Conservation (phyloP, 345 rosid genomes). For the rapeseed (Brassica napus) region DNA sequence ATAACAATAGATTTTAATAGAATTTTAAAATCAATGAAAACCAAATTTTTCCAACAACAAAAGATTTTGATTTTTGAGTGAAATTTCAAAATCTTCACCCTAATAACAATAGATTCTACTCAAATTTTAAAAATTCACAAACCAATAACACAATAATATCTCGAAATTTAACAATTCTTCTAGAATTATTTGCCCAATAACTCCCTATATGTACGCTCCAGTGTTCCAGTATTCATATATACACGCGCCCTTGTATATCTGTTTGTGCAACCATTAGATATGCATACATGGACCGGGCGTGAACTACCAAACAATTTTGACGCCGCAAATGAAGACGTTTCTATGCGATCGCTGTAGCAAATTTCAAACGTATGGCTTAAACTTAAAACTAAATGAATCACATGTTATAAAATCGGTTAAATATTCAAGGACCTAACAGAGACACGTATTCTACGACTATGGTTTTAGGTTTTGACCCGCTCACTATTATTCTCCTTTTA, state of each 20-base stretch:
- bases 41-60: no score
- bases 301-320: constrained; percentile 29
- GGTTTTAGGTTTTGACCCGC: constrained; percentile 16
- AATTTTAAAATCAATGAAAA: no score
- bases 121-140: no score
- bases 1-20: no score
- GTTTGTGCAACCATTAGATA: background rate
- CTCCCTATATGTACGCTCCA: no score
- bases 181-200: no score
- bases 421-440: constrained; percentile 9
- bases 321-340: constrained; percentile 42
- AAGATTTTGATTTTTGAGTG: no score
- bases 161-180: no score
- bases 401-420: background rate
- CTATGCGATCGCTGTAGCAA: background rate
- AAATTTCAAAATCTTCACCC: no score
- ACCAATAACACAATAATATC: no score
- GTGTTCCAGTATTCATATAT: background rate
- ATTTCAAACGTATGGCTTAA: constrained; percentile 8
- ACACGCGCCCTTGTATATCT: background rate
- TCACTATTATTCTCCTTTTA: constrained; percentile 8
- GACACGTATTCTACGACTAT: constrained; percentile 24
- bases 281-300: constrained; percentile 27
- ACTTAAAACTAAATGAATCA: background rate
- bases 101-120: no score